Conservation (phyloP, 2,329 filamentous ascomycete species). For the Aspergillus fijiensis region DNA sequence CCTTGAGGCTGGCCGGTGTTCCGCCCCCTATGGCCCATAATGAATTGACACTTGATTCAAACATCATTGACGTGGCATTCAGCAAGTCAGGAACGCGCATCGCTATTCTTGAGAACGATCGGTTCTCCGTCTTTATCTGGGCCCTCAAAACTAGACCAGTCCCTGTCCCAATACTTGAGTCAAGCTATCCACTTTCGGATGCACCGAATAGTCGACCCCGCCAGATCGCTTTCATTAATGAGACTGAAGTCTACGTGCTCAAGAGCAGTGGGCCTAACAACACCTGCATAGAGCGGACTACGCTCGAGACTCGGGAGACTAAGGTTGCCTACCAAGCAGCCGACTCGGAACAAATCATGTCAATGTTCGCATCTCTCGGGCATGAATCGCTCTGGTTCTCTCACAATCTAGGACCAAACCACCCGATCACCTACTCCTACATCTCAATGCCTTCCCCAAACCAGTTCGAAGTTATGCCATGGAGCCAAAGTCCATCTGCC, state of each 20-base stretch:
- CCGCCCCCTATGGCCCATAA: constrained; percentile 91
- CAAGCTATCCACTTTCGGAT: constrained; percentile 37
- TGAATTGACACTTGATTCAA: constrained; percentile 63
- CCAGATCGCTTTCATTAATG: constrained; percentile 50
- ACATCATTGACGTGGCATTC: constrained; percentile 73
- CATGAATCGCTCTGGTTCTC: constrained; percentile 42
- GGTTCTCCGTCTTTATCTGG: constrained; percentile 70
- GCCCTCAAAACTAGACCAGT: constrained; percentile 52
- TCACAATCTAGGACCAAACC: constrained; percentile 25
- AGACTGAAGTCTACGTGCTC: constrained; percentile 46
- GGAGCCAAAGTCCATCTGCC: constrained; percentile 33
- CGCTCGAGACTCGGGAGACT: constrained; percentile 35
- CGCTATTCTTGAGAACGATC: constrained; percentile 67
- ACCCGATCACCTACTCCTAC: constrained; percentile 33
- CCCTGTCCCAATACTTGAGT: constrained; percentile 38
- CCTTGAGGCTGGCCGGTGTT: constrained; percentile 77
- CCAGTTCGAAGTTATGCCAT: constrained; percentile 22
- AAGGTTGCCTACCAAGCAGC: constrained; percentile 31
- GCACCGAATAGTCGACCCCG: constrained; percentile 32
- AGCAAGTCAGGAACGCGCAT: constrained; percentile 64
- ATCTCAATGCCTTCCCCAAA: constrained; percentile 22
- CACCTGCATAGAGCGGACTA: constrained; percentile 33
- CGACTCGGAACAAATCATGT: constrained; percentile 36
- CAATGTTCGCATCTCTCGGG: constrained; percentile 38
- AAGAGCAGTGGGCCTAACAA: constrained; percentile 34